Evolutionary conservation across 306 rosid genomes (phyloP).

Genomic region (Cucumis melo): DNA sequence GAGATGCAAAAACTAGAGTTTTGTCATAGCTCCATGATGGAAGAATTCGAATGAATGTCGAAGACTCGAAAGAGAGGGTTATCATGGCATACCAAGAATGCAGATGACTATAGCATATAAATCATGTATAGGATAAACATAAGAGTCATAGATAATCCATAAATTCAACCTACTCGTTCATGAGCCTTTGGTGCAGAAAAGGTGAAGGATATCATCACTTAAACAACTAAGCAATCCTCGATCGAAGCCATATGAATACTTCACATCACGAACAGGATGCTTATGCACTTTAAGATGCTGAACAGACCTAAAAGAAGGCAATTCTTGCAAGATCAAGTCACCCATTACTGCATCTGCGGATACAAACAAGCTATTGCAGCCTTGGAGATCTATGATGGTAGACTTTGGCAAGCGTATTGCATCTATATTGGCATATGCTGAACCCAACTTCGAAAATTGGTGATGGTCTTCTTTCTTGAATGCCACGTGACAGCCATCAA

Average conservation of each 20-base stretch:
- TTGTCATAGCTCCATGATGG: no score
- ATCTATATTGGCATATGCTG: constrained; percentile 35
- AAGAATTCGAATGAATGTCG: no score
- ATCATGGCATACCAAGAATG: background rate
- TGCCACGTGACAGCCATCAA: constrained; percentile 51
- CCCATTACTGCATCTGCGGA: constrained; percentile 39
- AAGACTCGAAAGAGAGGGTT: background rate
- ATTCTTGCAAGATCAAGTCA: constrained; percentile 54
- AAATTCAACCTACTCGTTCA: constrained; percentile 8
- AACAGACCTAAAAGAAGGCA: constrained; percentile 51
- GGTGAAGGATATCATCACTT: constrained; percentile 43
- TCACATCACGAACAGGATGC: constrained; percentile 50
- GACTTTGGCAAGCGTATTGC: constrained; percentile 55
- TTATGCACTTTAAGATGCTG: constrained; percentile 39
- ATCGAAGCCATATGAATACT: constrained; percentile 29
- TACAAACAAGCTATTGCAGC: constrained; percentile 40
- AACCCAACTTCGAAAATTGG: constrained; percentile 34
- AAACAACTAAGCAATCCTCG: constrained; percentile 52
- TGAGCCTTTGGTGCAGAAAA: constrained; percentile 28
- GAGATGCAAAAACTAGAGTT: no score
- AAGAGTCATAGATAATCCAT: background rate
- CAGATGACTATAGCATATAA: background rate
- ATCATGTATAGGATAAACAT: background rate
- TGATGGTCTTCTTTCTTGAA: constrained; percentile 22
- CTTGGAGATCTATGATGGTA: constrained; percentile 30